Conservation (phyloP, 2,329 filamentous ascomycete genomes). For the Pseudogymnoascus sp. region DNA sequence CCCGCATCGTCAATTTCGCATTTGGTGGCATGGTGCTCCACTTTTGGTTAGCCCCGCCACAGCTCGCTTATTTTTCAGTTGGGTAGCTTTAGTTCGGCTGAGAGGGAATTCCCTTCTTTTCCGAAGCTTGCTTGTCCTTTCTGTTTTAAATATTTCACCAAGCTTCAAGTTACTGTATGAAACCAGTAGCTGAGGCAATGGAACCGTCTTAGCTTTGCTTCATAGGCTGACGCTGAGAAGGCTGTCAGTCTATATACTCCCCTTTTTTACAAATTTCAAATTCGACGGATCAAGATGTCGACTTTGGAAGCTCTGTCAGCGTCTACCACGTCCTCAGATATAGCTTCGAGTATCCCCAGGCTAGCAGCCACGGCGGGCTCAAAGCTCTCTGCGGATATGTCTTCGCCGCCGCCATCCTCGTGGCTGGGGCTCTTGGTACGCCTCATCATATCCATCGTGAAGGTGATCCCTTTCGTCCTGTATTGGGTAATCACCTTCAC, state of each 20-base stretch:
- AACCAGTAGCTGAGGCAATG: slow-evolving; percentile 6
- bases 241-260: neutral
- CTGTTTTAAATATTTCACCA: slow-evolving; percentile 1
- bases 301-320: slow-evolving; percentile 5
- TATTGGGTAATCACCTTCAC: slow-evolving; percentile 80
- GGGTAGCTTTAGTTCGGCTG: slow-evolving; percentile 1
- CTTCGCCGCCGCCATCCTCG: slow-evolving; percentile 25
- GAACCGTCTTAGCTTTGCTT: slow-evolving; percentile 7
- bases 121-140: slow-evolving; percentile 6
- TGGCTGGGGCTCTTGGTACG: slow-evolving; percentile 52
- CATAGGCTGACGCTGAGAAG: slow-evolving; percentile 5
- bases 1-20: slow-evolving; percentile 10
- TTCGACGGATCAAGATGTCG: neutral
- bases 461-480: slow-evolving; percentile 48
- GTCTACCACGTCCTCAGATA: neutral
- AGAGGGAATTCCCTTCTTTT: slow-evolving; percentile 1
- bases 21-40: slow-evolving; percentile 8
- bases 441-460: slow-evolving; percentile 47
- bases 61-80: slow-evolving; percentile 7
- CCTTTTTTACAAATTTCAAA: neutral
- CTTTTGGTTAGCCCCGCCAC: slow-evolving; percentile 8
- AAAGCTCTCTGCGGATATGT: slow-evolving; percentile 1
- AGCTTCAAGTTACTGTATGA: slow-evolving; percentile 6
- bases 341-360: neutral
- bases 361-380: neutral